These are phyloP conservation scores for Tremellales sp. DNA, from an alignment of 1,284 basidiomycete species.

Conservation along the genomic window DNA sequence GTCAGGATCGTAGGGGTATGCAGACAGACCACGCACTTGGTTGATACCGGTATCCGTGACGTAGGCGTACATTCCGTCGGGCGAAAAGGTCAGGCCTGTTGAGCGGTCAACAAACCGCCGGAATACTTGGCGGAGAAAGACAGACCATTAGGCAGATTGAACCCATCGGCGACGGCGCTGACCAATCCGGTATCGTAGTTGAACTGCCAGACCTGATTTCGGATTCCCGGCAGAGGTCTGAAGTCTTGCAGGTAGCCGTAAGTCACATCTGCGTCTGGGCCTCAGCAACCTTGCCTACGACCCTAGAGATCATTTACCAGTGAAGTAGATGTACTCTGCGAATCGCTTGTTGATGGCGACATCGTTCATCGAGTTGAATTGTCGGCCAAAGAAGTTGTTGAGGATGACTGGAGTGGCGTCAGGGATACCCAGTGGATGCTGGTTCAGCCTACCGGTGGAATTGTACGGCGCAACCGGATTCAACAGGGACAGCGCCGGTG, in stretches of 20 bases:
- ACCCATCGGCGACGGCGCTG: constrained; percentile 65
- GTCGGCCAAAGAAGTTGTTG: constrained; percentile 68
- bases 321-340: constrained; percentile 37
- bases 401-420: constrained; percentile 50
- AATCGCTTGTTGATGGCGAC: constrained; percentile 64
- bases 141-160: constrained; percentile 49
- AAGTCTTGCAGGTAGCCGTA: constrained; percentile 60
- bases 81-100: constrained; percentile 66
- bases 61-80: constrained; percentile 63
- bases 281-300: too few relatives aligned
- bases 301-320: too few relatives aligned
- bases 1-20: constrained; percentile 45
- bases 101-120: constrained; percentile 46
- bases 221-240: constrained; percentile 61
- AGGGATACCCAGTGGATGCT: background rate
- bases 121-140: too few relatives aligned
- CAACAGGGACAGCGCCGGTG: constrained; percentile 63
- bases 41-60: constrained; percentile 52
- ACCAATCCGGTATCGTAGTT: constrained; percentile 61
- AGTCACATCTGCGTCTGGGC: too few relatives aligned
- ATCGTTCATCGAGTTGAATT: constrained; percentile 79
- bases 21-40: constrained; percentile 2
- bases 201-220: constrained; percentile 69
- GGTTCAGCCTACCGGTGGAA: constrained; percentile 48
- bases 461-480: constrained; percentile 63